Evolutionary conservation across 2,329 filamentous ascomycete species (phyloP), one percentile per base, ranked within the genome.

Genomic region (Trematosphaeria pertusa): DNA sequence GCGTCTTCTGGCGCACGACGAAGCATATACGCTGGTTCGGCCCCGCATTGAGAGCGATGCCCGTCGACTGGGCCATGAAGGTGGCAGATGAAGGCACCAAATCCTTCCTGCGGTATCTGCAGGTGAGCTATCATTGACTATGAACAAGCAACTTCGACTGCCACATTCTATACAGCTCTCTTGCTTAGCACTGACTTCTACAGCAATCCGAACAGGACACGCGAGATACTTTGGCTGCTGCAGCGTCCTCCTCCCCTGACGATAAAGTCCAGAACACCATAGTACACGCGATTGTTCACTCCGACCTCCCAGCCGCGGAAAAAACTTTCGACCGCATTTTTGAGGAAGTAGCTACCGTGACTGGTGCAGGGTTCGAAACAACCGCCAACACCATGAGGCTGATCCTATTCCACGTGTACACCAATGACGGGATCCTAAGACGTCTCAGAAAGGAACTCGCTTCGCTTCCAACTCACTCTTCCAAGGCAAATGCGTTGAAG

Each of bases 341-440:
- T 7, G 57, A 62, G 19, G 63, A 67, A 45, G 52, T 49, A 20
- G 35, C 56, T 15, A 63, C 58, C 11, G 42, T 65, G 18, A 49
- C 65, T 32, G 62, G 62, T 28, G 63, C 63, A 30, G 63, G 54
- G 9, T 63, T 60, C 15, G 58, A 63, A 26, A 65, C 61, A 11
- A 65, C 59, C 20, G 48, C 61, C n/a, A 49, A 52, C 43, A 51
- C 50, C n/a, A n/a, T 67, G 14, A 19, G 60, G 14, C 45, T 51
- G 9, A 52, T 52, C 19, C 15, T 61, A 22, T 65, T 51, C 50
- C 58, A 63, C 47, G 24, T 65, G 26, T 56, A 56, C 49, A 38
- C 47, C 28, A 45, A 50, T n/a, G 48, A 48, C 2, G n/a, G 26
- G 4, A 42, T 51, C 5, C 50, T 60, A 21, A 8, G 28, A 17